Conservation (phyloP, 1,284 basidiomycete genomes). For the Malassezia slooffiae region DNA sequence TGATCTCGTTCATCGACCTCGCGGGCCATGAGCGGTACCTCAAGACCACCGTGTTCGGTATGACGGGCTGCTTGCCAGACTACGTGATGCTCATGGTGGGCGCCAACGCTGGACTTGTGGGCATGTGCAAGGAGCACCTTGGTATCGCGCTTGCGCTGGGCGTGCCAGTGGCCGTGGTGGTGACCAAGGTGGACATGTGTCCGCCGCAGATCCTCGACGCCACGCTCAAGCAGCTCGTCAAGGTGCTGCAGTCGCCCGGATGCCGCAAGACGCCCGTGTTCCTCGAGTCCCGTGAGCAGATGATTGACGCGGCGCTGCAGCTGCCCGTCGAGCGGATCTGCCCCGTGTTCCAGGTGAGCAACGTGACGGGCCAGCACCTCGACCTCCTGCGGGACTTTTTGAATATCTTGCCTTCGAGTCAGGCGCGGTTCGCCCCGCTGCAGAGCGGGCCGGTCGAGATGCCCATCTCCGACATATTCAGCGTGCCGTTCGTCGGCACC, state of each 20-base stretch:
- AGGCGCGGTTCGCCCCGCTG: slow-evolving; percentile 47
- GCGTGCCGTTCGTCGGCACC: slow-evolving; percentile 86
- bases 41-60: slow-evolving; percentile 84
- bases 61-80: slow-evolving; percentile 86
- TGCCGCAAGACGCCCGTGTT: slow-evolving; percentile 52
- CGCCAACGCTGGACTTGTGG: slow-evolving; percentile 83
- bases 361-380: slow-evolving; percentile 86
- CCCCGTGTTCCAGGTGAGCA: slow-evolving; percentile 85
- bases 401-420: slow-evolving; percentile 42
- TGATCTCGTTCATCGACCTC: slow-evolving; percentile 70
- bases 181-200: slow-evolving; percentile 99
- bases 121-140: slow-evolving; percentile 88
- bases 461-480: slow-evolving; percentile 49
- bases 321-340: slow-evolving; percentile 55
- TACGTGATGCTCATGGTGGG: slow-evolving; percentile 94
- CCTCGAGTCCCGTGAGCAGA: slow-evolving; percentile 24
- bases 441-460: slow-evolving; percentile 65
- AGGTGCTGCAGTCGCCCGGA: slow-evolving; percentile 84
- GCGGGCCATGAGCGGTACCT: slow-evolving; percentile 48
- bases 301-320: slow-evolving; percentile 32
- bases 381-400: slow-evolving; percentile 52
- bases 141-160: slow-evolving; percentile 86
- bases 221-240: slow-evolving; percentile 81
- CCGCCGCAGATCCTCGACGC: slow-evolving; percentile 78
- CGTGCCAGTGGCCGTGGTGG: slow-evolving; percentile 83